Conservation (phyloP, 2,329 filamentous ascomycete genomes). For the Nemania abortiva region DNA sequence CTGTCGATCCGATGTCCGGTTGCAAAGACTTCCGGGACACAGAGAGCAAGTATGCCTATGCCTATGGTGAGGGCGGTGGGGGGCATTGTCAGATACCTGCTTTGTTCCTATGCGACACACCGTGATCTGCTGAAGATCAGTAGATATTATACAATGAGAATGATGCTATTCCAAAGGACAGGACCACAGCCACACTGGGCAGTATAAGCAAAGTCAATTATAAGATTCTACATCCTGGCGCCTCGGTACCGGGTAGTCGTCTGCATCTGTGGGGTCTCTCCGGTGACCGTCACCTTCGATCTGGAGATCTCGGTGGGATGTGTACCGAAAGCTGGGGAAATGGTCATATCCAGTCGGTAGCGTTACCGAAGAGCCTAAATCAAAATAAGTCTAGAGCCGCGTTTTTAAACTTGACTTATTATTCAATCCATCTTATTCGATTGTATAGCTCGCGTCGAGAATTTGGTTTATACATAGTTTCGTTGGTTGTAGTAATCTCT, state of each 20-base stretch:
- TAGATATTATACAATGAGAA: neutral
- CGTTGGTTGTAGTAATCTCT: too few relatives aligned
- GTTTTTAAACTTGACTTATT: neutral
- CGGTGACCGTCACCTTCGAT: slow-evolving; percentile 9
- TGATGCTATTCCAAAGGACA: neutral
- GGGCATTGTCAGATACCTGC: slow-evolving; percentile 15
- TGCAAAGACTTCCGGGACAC: slow-evolving; percentile 22
- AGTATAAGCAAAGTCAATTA: neutral
- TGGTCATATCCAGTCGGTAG: neutral
- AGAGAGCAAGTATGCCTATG: slow-evolving; percentile 17
- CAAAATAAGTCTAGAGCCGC: slow-evolving; percentile 2
- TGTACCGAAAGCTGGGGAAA: slow-evolving; percentile 31
- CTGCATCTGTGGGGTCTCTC: slow-evolving; percentile 45
- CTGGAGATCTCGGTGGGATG: slow-evolving; percentile 38
- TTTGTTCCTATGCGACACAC: neutral
- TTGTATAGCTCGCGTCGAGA: neutral
- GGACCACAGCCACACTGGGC: neutral
- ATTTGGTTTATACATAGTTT: too few relatives aligned
- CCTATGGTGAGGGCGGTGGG: slow-evolving; percentile 19
- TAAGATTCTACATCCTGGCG: slow-evolving; percentile 40
- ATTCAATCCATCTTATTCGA: neutral
- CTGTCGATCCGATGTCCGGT: slow-evolving; percentile 47
- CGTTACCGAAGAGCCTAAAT: neutral
- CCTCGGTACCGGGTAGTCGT: slow-evolving; percentile 34
- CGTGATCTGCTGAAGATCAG: neutral